These are phyloP conservation scores for Protomyces inouyei DNA, from an alignment of 1,139 yeast genomes.

Conservation along the genomic window DNA sequence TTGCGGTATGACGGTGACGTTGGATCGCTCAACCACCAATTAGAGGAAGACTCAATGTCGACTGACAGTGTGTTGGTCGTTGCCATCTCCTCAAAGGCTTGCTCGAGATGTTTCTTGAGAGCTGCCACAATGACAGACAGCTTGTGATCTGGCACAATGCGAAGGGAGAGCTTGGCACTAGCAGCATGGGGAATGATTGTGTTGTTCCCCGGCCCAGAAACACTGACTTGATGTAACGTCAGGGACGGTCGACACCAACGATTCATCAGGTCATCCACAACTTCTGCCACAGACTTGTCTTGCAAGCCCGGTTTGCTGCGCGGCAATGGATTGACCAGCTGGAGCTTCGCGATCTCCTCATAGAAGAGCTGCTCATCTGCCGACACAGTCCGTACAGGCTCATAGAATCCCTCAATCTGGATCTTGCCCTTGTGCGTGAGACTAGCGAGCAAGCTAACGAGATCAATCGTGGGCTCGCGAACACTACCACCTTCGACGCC, in stretches of 20 bases:
- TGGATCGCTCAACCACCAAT: slow-evolving; percentile 94
- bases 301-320: background rate
- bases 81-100: slow-evolving; percentile 47
- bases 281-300: slow-evolving; percentile 5
- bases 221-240: slow-evolving; percentile 79
- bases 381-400: slow-evolving; percentile 55
- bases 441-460: slow-evolving; percentile 64
- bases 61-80: slow-evolving; percentile 54
- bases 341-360: slow-evolving; percentile 47
- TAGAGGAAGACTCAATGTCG: slow-evolving; percentile 69
- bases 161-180: slow-evolving; percentile 67
- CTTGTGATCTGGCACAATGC: slow-evolving; percentile 87
- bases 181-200: slow-evolving; percentile 86
- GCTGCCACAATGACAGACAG: slow-evolving; percentile 52
- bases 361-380: slow-evolving; percentile 56
- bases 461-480: slow-evolving; percentile 83
- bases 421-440: slow-evolving; percentile 58
- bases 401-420: slow-evolving; percentile 64
- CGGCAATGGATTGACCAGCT: slow-evolving; percentile 1
- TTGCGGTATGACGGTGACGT: slow-evolving; percentile 64
- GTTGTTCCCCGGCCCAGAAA: slow-evolving; percentile 83
- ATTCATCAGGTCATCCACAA: slow-evolving; percentile 55
- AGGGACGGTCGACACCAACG: slow-evolving; percentile 91
- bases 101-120: slow-evolving; percentile 48
- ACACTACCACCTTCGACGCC: slow-evolving; percentile 95